A percentile compares a stretch with the other conserved stretches of the same genome.
Conservation (phyloP, 1,139 yeast species). For the Kodamaea alishanica region DNA sequence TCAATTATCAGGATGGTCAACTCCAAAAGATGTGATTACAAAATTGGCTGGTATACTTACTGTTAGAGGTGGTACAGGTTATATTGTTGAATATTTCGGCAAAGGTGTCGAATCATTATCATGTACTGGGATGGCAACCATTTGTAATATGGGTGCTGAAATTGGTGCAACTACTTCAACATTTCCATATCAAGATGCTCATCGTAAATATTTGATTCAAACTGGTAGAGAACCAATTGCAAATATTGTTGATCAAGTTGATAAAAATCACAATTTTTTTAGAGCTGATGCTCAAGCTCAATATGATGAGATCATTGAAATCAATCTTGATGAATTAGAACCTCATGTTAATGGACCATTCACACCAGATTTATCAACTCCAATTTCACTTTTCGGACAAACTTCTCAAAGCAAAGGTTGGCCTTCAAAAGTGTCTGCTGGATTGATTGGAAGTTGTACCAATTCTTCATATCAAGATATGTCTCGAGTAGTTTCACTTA, state of each 20-base stretch:
- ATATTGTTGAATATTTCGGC: constrained; percentile 91
- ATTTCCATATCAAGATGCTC: constrained; percentile 92
- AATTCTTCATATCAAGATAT: constrained; percentile 97
- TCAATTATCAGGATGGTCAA: constrained; percentile 80
- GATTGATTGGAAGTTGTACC: constrained; percentile 96
- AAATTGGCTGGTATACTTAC: constrained; percentile 85
- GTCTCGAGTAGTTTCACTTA: constrained; percentile 89
- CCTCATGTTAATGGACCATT: constrained; percentile 94
- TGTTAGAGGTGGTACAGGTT: constrained; percentile 97
- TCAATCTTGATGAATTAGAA: constrained; percentile 69
- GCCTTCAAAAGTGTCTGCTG: constrained; percentile 82
- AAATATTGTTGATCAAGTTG: constrained; percentile 67
- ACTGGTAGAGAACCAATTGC: constrained; percentile 84
- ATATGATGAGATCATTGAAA: constrained; percentile 80
- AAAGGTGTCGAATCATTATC: constrained; percentile 83
- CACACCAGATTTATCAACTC: constrained; percentile 91
- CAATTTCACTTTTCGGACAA: constrained; percentile 66
- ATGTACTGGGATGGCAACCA: constrained; percentile 99
- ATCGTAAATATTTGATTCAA: constrained; percentile 71
- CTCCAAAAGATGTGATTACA: constrained; percentile 95
- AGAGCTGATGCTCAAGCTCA: constrained; percentile 78
- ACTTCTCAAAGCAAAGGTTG: constrained; percentile 66
- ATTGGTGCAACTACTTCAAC: constrained; percentile 97
- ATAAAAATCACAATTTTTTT: constrained; percentile 57
- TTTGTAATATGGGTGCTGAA: constrained; percentile 99